Conservation (phyloP, 495 filamentous ascomycete species). For the Tuber brumale region DNA sequence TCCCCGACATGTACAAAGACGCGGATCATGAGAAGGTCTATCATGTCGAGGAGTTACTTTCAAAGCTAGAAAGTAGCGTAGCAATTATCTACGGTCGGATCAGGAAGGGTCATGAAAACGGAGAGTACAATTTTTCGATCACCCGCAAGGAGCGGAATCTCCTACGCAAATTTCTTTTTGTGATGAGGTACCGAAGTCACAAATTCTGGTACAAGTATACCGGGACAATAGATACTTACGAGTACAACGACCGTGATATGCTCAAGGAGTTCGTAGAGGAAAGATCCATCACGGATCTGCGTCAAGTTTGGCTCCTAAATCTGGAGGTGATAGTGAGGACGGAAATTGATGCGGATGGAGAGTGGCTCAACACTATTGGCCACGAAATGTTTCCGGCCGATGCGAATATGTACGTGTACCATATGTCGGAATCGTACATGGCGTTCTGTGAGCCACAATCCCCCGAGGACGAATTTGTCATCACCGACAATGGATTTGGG, state of each 20-base stretch:
- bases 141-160: conserved; percentile 44
- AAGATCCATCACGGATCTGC: conserved; percentile 46
- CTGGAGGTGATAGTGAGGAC: conserved; percentile 49
- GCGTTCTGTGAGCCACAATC: conserved; percentile 47
- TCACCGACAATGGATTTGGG: conserved; percentile 48
- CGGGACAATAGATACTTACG: conserved; percentile 43
- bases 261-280: conserved; percentile 47
- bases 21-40: conserved; percentile 24
- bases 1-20: conserved; percentile 45
- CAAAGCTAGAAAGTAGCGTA: conserved; percentile 32
- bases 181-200: conserved; percentile 49
- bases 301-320: conserved; percentile 52
- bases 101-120: conserved; percentile 24
- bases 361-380: conserved; percentile 43
- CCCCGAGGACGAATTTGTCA: conserved; percentile 47
- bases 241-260: conserved; percentile 43
- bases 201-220: conserved; percentile 44
- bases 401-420: conserved; percentile 45
- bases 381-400: conserved; percentile 45
- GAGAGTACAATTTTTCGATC: conserved; percentile 40
- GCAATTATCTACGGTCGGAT: conserved; percentile 30
- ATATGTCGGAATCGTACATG: conserved; percentile 46
- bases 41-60: conserved; percentile 41
- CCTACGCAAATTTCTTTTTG: conserved; percentile 52
- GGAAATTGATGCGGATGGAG: conserved; percentile 43